Base-by-base conservation (phyloP, 163 green algal species). In the Volvox carteri region DNA sequence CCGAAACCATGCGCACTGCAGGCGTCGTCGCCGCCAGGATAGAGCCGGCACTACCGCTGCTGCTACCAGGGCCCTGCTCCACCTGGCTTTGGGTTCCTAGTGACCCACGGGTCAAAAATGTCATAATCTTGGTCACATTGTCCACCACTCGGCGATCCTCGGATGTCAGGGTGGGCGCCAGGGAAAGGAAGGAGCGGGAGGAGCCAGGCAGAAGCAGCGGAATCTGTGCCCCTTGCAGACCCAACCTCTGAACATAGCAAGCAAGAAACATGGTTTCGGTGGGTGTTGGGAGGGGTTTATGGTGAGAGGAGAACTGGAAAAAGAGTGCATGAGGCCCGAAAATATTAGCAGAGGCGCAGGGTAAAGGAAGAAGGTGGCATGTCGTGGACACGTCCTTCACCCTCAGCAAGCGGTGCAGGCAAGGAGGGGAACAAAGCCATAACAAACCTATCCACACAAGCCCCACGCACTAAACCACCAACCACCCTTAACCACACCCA, bases 41-140 rank as follows among this genome's bases (percentile, higher is more conserved):
- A 28, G 0, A 35, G 0, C 14, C 37, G 46, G 30, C 48, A 16
- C 7, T 33, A 37, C 46, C 6, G 56, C 41, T 16, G 78, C 78
- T 75, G 56, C 86, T 46, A 62, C 48, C 72, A 70, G 9, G 35
- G 33, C 30, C 1, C 30, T 42, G 7, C 39, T 67, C 35, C 37
- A 35, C 70, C 6, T 23, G 12, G n/a, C n/a, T n/a, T n/a, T n/a
- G n/a, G n/a, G n/a, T n/a, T n/a, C n/a, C n/a, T 41, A 39, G 18
- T 8, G 70, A 54, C 39, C 85, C 87, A 46, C 79, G 72, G 21
- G 90, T 90, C n/a, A 98, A 78, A 84, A 99, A 99, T 65, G 94
- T 92, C 8, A 96, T 60, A 4, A 99, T 90, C 91, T 97, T 98
- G 18, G 92, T 92, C 19, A 99, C 93, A 90, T 98, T 99, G 37